Conservation (phyloP, 495 filamentous ascomycete genomes). For the Trichodelitschia bisporula region DNA sequence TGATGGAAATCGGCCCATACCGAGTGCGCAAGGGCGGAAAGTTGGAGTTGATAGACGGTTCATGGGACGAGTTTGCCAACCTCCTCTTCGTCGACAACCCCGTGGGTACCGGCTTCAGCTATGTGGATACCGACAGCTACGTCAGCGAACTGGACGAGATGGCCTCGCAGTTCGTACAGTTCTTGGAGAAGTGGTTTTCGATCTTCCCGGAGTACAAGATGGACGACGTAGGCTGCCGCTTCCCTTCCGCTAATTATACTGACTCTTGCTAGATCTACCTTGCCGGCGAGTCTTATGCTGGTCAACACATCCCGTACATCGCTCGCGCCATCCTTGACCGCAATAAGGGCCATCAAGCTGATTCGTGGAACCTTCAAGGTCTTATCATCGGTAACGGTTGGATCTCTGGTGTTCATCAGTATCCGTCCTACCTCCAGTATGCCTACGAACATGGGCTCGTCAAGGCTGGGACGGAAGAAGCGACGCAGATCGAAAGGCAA, state of each 20-base stretch:
- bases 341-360: conserved; percentile 30
- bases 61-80: conserved; percentile 95
- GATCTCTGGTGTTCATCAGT: conserved; percentile 79
- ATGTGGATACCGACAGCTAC: conserved; percentile 67
- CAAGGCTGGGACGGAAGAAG: conserved; percentile 33
- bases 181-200: conserved; percentile 72
- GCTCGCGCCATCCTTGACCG: conserved; percentile 67
- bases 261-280: conserved; percentile 57
- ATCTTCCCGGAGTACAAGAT: conserved; percentile 80
- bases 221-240: conserved; percentile 45
- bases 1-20: conserved; percentile 97
- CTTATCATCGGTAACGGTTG: conserved; percentile 92
- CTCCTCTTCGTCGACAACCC: conserved; percentile 91
- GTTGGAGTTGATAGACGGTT: conserved; percentile 62
- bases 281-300: conserved; percentile 87
- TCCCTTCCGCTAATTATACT: conserved; percentile 6
- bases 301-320: conserved; percentile 93
- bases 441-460: conserved; percentile 53
- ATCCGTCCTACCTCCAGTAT: conserved; percentile 63
- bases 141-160: conserved; percentile 68
- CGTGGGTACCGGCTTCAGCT: conserved; percentile 90
- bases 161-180: conserved; percentile 66
- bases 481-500: conserved; percentile 40
- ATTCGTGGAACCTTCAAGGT: conserved; percentile 57
- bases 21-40: conserved; percentile 52